Conservation (phyloP, 371 early-diverging fungal genomes). For the Syncephalastrum monosporum region DNA sequence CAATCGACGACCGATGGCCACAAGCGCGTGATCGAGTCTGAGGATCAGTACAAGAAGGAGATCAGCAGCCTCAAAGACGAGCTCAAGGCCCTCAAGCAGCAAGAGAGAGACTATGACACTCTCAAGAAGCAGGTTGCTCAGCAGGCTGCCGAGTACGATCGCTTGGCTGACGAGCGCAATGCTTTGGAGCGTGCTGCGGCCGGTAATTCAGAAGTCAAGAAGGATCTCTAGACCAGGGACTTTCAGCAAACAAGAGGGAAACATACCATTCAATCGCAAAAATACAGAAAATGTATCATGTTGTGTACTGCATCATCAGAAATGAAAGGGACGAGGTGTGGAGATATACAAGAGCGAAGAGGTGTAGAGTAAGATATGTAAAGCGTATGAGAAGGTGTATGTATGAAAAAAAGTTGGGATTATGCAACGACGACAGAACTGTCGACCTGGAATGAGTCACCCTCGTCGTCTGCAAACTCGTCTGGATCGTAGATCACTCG, state of each 20-base stretch:
- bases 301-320: neutral
- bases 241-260: neutral
- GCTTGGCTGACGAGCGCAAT: slow-evolving; percentile 69
- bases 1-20: slow-evolving; percentile 22
- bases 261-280: slow-evolving; percentile 3
- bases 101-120: slow-evolving; percentile 65
- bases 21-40: slow-evolving; percentile 32
- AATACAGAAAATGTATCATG: neutral
- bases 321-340: slow-evolving; percentile 1
- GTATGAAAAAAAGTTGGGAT: neutral
- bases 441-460: slow-evolving; percentile 42
- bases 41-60: slow-evolving; percentile 30
- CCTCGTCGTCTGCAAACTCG: slow-evolving; percentile 54
- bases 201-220: slow-evolving; percentile 16
- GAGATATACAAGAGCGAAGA: slow-evolving; percentile 4
- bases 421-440: slow-evolving; percentile 32
- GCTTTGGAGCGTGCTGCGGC: slow-evolving; percentile 46
- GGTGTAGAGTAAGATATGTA: slow-evolving; percentile 4
- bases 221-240: slow-evolving; percentile 17
- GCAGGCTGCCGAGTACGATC: slow-evolving; percentile 72
- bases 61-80: slow-evolving; percentile 36
- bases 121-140: slow-evolving; percentile 78
- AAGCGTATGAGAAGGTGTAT: slow-evolving; percentile 2
- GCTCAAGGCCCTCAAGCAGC: slow-evolving; percentile 51
- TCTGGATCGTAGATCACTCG: slow-evolving; percentile 83